A percentile compares a stretch with the other conserved stretches of the same genome.
phyloP scores from a whole-genome alignment of 345 rosid species.

The Iberis pinnata region DNA sequence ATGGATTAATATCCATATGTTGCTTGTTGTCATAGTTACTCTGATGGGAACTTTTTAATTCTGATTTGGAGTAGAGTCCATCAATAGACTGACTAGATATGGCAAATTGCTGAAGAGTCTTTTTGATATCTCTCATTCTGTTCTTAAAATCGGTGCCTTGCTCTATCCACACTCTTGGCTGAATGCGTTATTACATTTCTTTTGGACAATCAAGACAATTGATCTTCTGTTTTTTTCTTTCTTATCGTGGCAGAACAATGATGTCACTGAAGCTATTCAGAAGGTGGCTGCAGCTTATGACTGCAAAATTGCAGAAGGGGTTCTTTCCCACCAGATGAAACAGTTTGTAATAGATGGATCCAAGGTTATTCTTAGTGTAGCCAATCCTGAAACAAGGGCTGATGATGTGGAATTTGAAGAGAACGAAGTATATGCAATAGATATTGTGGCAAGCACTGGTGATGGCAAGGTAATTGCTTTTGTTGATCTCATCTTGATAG shows the following conservation, averaged over 20 bases:
- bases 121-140: not conserved
- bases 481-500: not conserved
- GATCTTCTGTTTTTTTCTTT: too few species aligned
- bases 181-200: too few species aligned
- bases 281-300: slow-evolving; percentile 94
- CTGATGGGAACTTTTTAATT: slow-evolving; percentile 43
- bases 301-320: slow-evolving; percentile 97
- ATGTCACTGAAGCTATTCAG: slow-evolving; percentile 92
- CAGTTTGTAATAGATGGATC: slow-evolving; percentile 82
- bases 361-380: slow-evolving; percentile 63
- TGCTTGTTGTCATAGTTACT: slow-evolving; percentile 79
- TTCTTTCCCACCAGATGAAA: slow-evolving; percentile 91
- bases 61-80: not conserved
- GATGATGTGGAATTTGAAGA: slow-evolving; percentile 95
- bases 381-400: slow-evolving; percentile 79
- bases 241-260: slow-evolving; percentile 67
- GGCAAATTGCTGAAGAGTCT: too few species aligned
- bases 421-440: slow-evolving; percentile 89
- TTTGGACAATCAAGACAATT: slow-evolving; percentile 1
- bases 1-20: slow-evolving; percentile 59
- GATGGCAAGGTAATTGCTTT: slow-evolving; percentile 82
- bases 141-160: too few species aligned
- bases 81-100: not conserved
- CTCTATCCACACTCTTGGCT: too few species aligned
- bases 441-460: slow-evolving; percentile 87